Base-by-base conservation (phyloP, 2,329 filamentous ascomycete species). In the Talaromyces sp. region DNA sequence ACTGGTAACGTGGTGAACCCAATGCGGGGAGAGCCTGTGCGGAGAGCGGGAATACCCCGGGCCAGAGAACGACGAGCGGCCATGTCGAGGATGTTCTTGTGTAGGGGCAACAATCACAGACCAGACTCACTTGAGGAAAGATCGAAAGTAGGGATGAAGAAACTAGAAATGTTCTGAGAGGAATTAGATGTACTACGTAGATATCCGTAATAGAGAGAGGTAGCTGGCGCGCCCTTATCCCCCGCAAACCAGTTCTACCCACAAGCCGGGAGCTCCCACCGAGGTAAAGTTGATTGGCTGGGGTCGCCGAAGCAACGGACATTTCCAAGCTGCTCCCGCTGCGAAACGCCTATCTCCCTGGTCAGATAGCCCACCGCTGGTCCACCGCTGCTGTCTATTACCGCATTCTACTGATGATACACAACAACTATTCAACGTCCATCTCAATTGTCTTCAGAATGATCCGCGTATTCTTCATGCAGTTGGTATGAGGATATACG, bases 1-100 rank as follows among this genome's bases (percentile, higher is more conserved):
- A 67, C 66, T 31, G 63, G 69, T 66, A 73, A 72, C 62, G 73
- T 68, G 39, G 68, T 68, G 56, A 74, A 63, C 37, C 71, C 66
- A 65, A 72, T 77, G 75, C 75, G 75, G 76, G 76, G 76, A 73
- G 72, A 69, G 17, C 68, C 69, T 64, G 71, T 73, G 70, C 73
- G 74, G 70, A 79, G 75, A 71, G 77, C 70, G 73, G 78, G 76
- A 72, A 79, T 70, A 64, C 75, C 75, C 61, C 73, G 72, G 66
- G 72, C 68, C 67, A 78, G 65, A 56, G 75, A 77, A 70, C 74
- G 76, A 69, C 74, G 71, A 70, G 76, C 74, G 69, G 76, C 75
- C 76, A 78, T 78, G 58, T 61, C 75, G 70, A 19, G 13, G n/a
- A 17, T 58, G 22, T 19, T 22, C 17, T 13, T 19, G n/a, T 56